Conservation (phyloP, 441 rosid species). For the Pelargonium myrrhifolium region DNA sequence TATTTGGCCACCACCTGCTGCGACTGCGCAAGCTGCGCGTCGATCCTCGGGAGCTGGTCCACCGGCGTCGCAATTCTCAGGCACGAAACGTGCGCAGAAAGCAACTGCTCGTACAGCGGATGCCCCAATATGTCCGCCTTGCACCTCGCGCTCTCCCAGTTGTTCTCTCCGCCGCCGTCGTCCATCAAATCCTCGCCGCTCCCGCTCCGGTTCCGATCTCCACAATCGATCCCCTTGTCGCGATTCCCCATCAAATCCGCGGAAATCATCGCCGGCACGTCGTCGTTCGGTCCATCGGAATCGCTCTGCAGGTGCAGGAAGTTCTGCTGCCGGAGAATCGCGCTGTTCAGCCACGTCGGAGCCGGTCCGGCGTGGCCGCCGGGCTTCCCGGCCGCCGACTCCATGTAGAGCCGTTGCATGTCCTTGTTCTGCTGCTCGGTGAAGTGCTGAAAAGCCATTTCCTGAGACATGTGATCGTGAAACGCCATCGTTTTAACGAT, state of each 20-base stretch:
- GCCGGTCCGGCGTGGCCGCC: conserved; percentile 6
- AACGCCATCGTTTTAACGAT: background rate
- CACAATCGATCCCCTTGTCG: background rate
- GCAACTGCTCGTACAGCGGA: conserved; percentile 36
- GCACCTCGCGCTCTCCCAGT: conserved; percentile 27
- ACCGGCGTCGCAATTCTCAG: conserved; percentile 36
- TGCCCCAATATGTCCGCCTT: conserved; percentile 33
- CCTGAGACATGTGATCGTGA: conserved; percentile 3
- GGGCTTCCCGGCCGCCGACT: background rate
- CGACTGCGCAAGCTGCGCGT: conserved; percentile 31
- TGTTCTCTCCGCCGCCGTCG: background rate
- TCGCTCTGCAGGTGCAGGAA: conserved; percentile 11
- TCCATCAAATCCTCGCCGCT: background rate
- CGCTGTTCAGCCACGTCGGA: conserved; percentile 39
- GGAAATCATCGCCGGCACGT: conserved; percentile 12
- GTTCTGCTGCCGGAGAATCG: conserved; percentile 24
- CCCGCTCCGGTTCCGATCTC: background rate
- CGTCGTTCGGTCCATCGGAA: conserved; percentile 13
- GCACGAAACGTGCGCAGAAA: conserved; percentile 36
- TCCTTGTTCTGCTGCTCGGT: conserved; percentile 10
- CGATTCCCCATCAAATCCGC: background rate
- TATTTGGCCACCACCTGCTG: conserved; percentile 30
- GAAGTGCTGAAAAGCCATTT: conserved; percentile 9
- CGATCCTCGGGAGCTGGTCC: conserved; percentile 37
- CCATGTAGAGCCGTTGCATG: background rate